Percentiles rank a stretch among this genome's conserved stretches.
Conservation (phyloP, 768 basidiomycete genomes). For the Kwoniella europaea region DNA sequence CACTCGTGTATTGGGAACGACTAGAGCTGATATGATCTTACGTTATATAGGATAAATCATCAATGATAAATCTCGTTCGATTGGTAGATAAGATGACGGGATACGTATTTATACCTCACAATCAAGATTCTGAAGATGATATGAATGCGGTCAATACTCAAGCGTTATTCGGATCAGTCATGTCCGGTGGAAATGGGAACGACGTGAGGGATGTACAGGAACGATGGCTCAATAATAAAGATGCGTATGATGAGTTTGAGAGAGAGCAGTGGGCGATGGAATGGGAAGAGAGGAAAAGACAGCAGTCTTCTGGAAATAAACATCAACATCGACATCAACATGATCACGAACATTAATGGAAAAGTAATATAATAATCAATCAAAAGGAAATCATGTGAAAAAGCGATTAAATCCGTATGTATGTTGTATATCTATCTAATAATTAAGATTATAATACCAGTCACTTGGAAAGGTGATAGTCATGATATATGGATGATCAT, state of each 20-base stretch:
- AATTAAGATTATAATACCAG: not conserved
- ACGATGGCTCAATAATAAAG: conserved; percentile 85
- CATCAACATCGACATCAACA: not conserved
- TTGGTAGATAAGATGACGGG: conserved; percentile 90
- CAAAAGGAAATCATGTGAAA: too few species aligned
- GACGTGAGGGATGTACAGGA: conserved; percentile 81
- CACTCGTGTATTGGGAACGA: not conserved
- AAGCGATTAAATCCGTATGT: not conserved
- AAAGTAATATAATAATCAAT: not conserved
- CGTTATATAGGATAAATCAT: conserved; percentile 76
- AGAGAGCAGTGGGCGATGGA: conserved; percentile 74
- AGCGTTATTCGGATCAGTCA: conserved; percentile 67
- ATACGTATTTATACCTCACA: conserved; percentile 76
- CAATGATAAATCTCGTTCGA: conserved; percentile 86
- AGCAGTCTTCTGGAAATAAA: not conserved
- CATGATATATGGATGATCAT: not conserved
- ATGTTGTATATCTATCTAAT: not conserved
- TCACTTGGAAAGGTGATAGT: not conserved
- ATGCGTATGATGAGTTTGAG: conserved; percentile 82
- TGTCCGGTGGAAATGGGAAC: conserved; percentile 56
- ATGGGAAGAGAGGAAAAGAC: conserved; percentile 39
- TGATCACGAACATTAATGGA: not conserved
- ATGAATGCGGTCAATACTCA: conserved; percentile 66
- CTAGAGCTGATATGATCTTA: too few species aligned
- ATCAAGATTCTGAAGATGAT: conserved; percentile 19